A percentile compares a stretch with the other conserved stretches of the same genome.
phyloP scores from a whole-genome alignment of 495 filamentous ascomycete genomes.

The Arthonia radiata region DNA sequence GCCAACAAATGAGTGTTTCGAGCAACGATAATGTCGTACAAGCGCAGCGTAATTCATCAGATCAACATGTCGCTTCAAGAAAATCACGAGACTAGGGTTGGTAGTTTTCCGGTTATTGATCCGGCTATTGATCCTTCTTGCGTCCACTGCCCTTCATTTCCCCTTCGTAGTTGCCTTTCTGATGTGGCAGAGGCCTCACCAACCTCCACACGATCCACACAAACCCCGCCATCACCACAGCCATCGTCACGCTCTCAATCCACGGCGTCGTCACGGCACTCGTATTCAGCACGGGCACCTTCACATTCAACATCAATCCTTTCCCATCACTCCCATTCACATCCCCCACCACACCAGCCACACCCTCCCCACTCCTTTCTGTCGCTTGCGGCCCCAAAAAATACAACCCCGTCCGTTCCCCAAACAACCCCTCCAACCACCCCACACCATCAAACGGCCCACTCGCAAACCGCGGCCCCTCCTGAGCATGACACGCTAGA shows the following conservation, averaged over 20 bases:
- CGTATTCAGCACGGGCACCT: conserved; percentile 54
- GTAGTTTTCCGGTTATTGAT: no score
- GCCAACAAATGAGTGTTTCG: no score
- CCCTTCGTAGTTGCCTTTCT: no score
- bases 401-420: conserved; percentile 59
- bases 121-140: no score
- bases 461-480: conserved; percentile 42
- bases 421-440: conserved; percentile 74
- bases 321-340: conserved; percentile 9
- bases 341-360: conserved; percentile 4
- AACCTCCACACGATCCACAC: conserved; percentile 51
- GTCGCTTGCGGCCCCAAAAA: conserved; percentile 37
- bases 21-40: no score
- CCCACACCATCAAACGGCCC: conserved; percentile 72
- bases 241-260: conserved; percentile 48
- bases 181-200: no score
- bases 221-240: conserved; percentile 43
- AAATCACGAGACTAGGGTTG: no score
- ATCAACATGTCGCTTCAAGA: no score
- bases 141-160: no score
- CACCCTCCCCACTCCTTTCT: not conserved
- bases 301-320: conserved; percentile 30
- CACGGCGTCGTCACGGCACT: conserved; percentile 25
- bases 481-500: conserved; percentile 68
- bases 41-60: no score